phyloP scores from a whole-genome alignment of 2,329 filamentous ascomycete species.

The Penicillium sp. region DNA sequence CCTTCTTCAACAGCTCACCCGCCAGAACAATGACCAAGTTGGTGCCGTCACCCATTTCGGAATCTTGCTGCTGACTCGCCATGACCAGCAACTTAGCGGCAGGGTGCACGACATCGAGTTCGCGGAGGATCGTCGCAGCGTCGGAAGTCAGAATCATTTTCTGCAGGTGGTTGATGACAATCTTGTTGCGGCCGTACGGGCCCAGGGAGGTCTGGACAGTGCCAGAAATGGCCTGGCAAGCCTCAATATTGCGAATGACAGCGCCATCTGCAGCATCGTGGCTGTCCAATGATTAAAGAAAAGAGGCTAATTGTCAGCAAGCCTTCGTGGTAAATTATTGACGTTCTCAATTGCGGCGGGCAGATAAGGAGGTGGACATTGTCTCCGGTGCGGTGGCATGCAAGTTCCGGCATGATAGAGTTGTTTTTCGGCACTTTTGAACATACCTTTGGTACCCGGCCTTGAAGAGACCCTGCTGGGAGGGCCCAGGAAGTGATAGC shows the following conservation, averaged over 20 bases:
- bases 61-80: constrained; percentile 97
- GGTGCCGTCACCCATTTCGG: constrained; percentile 97
- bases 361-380: constrained; percentile 18
- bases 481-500: constrained; percentile 88
- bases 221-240: constrained; percentile 88
- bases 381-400: constrained; percentile 9
- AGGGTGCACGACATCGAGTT: constrained; percentile 96
- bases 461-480: constrained; percentile 92
- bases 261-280: constrained; percentile 99
- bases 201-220: constrained; percentile 96
- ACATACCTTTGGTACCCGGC: constrained; percentile 88
- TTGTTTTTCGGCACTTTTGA: constrained; percentile 1
- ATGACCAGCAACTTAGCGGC: constrained; percentile 97
- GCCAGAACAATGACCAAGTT: constrained; percentile 95
- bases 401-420: background rate
- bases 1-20: constrained; percentile 92
- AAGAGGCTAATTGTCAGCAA: background rate
- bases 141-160: constrained; percentile 99
- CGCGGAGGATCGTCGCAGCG: constrained; percentile 91
- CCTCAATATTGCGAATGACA: constrained; percentile 96
- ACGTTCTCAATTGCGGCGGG: constrained; percentile 10
- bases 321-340: constrained; percentile 11
- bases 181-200: constrained; percentile 97
- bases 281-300: constrained; percentile 46
- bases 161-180: constrained; percentile 98